Conservation (phyloP, 2,329 filamentous ascomycete species). For the Dissoconium aciculare region DNA sequence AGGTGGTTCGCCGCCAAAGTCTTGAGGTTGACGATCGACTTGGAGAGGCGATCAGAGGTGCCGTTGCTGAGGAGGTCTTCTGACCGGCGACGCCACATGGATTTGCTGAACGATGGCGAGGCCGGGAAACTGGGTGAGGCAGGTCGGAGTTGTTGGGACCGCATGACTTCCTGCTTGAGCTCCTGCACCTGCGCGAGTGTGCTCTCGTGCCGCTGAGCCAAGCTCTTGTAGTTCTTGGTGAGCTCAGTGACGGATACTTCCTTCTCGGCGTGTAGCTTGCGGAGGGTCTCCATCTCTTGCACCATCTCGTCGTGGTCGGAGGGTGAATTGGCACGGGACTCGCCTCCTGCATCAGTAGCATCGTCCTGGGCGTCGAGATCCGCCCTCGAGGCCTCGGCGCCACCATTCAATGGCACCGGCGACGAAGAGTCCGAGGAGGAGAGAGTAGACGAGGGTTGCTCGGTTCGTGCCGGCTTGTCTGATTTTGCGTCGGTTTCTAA, state of each 20-base stretch:
- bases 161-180: slow-evolving; percentile 72
- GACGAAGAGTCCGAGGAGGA: slow-evolving; percentile 89
- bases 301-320: slow-evolving; percentile 45
- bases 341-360: slow-evolving; percentile 1
- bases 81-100: slow-evolving; percentile 37
- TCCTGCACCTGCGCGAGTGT: slow-evolving; percentile 78
- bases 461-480: slow-evolving; percentile 23
- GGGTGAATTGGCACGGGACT: slow-evolving; percentile 6
- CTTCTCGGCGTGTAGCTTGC: slow-evolving; percentile 56
- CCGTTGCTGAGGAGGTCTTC: slow-evolving; percentile 17
- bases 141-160: slow-evolving; percentile 33
- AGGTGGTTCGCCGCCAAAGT: slow-evolving; percentile 82
- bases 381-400: slow-evolving; percentile 20
- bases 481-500: slow-evolving; percentile 61
- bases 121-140: slow-evolving; percentile 14
- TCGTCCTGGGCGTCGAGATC: slow-evolving; percentile 7
- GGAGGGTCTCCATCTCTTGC: slow-evolving; percentile 57
- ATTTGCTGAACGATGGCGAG: slow-evolving; percentile 33
- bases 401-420: slow-evolving; percentile 53
- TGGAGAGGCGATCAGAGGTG: slow-evolving; percentile 71
- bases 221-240: slow-evolving; percentile 62
- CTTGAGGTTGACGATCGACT: slow-evolving; percentile 76
- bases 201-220: slow-evolving; percentile 68
- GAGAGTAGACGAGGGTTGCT: slow-evolving; percentile 64
- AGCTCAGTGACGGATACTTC: slow-evolving; percentile 60